phyloP scores from a whole-genome alignment of 1,284 basidiomycete species.

The Pseudozyma tsukubaensis region DNA sequence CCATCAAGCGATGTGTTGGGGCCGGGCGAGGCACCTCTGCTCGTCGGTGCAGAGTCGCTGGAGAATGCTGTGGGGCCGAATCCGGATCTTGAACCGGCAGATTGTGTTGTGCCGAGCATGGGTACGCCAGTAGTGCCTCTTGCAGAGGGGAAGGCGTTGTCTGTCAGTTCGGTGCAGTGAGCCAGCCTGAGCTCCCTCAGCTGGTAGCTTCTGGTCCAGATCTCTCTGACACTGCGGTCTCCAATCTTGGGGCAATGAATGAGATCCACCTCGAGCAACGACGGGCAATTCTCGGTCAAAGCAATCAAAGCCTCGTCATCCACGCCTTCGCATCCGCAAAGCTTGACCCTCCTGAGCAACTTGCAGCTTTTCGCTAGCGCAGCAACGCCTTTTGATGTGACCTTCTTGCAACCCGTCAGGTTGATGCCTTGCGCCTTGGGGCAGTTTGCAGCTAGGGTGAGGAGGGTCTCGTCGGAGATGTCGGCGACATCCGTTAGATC shows the following conservation, averaged over 20 bases:
- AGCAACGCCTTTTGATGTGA: slow-evolving; percentile 85
- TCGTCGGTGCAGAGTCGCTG: slow-evolving; percentile 47
- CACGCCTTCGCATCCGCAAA: slow-evolving; percentile 58
- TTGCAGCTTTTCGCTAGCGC: slow-evolving; percentile 82
- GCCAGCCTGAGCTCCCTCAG: slow-evolving; percentile 92
- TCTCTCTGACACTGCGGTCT: slow-evolving; percentile 81
- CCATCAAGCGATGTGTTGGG: slow-evolving; percentile 6
- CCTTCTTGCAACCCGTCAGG: slow-evolving; percentile 81
- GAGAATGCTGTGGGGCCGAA: slow-evolving; percentile 6
- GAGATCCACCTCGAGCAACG: slow-evolving; percentile 93
- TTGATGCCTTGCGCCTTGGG: slow-evolving; percentile 91
- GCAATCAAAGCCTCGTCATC: slow-evolving; percentile 57
- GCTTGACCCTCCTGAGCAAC: slow-evolving; percentile 75
- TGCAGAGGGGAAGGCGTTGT: slow-evolving; percentile 83
- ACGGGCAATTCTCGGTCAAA: slow-evolving; percentile 75
- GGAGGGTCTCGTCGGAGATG: slow-evolving; percentile 60
- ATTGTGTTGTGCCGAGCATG: slow-evolving; percentile 43
- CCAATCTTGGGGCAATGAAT: slow-evolving; percentile 84
- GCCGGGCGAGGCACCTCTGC: slow-evolving; percentile 48
- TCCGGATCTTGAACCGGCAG: slow-evolving; percentile 17
- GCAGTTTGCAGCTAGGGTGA: slow-evolving; percentile 71
- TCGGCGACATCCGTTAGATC: slow-evolving; percentile 77
- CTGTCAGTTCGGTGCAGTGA: slow-evolving; percentile 82
- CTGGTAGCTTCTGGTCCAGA: slow-evolving; percentile 82
- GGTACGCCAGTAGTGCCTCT: slow-evolving; percentile 35